Evolutionary conservation across 169 alveolate genomes (phyloP), one percentile per base, ranked within the genome.

Genomic region (Babesia gibsoni): DNA sequence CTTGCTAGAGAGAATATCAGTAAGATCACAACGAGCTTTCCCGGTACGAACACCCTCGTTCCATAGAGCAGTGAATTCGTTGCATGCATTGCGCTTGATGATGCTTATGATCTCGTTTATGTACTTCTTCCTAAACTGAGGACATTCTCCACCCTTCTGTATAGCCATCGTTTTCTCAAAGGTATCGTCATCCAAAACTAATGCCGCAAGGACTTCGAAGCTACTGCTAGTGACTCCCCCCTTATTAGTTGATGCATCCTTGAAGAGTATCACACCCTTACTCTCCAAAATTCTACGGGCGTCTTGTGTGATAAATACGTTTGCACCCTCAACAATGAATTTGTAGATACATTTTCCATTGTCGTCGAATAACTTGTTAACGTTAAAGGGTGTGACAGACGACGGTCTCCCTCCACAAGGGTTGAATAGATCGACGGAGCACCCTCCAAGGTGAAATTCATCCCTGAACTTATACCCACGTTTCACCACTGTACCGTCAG

Each of bases 371-470:
- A 91, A 52, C 48, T 52, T 46, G 67, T 89, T 56, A 0, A 91
- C 92, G 52, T 91, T 89, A 50, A 90, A 88, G 20, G 89, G 84
- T 25, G 90, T 89, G 30, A 90, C 82, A 7, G 95, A 70, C 29
- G 89, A 85, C 18, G 95, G 96, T 33, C 96, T 69, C 23, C 96
- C 96, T n/a, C 95, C 96, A 69, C 95, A 90, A 4, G 96, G 96
- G 46, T 88, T 89, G 65, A 92, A 90, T 56, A 92, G 68, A 52
- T 89, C 95, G 22, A 92, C 91, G 22, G 85, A 83, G 50, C 70
- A 72, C 27, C 82, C 74, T 12, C 80, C 72, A 8, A 83, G 78
- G 46, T 83, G 93, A 59, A 90, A 90, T 9, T 30, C 83, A 52
- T 90, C 89, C 36, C 95, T 83, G 66, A 89, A 83, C 39, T 89